Evolutionary conservation across 1,284 basidiomycete species (phyloP), one percentile per base, ranked within the genome.

Genomic region (Tilletiaria anomala): DNA sequence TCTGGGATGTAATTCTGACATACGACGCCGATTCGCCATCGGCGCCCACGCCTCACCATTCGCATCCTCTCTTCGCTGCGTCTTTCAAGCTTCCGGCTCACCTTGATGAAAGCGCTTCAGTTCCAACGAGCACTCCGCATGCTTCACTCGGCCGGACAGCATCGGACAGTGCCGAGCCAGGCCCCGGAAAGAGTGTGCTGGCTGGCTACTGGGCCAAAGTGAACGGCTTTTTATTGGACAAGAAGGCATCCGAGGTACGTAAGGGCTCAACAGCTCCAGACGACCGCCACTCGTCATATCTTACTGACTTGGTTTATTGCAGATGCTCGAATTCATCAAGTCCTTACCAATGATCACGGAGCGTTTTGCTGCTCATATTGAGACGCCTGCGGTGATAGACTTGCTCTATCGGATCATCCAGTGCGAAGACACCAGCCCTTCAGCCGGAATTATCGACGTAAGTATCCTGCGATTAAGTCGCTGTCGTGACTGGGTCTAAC

Each of bases 241-340:
- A 86, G 73, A 86, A 88, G 68, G 83, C 86, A 19, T 76, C 76
- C 48, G 86, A 93, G 76, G 85, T 87, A 70, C 68, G 75, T 73
- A 24, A 45, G 44, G 43, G 21, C 16, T 20, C 11, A n/a, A n/a
- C n/a, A n/a, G n/a, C n/a, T n/a, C n/a, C n/a, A n/a, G n/a, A n/a
- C n/a, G n/a, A n/a, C n/a, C n/a, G n/a, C n/a, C n/a, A n/a, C n/a
- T n/a, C n/a, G n/a, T n/a, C n/a, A n/a, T n/a, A n/a, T n/a, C n/a
- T 32, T 20, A 6, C 3, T 18, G 16, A 20, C 32, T 19, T 37
- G 14, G 21, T 17, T 31, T 11, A 44, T 47, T 53, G 45, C 69
- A 93, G 83, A 93, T 93, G 83, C 76, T 96, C 50, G 76, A 74
- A 31, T 94, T 94, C 68, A 84, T 96, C 51, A 79, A 82, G 69